Evolutionary conservation across 768 basidiomycete genomes (phyloP).

Genomic region (Phlebiopsis gigantea): DNA sequence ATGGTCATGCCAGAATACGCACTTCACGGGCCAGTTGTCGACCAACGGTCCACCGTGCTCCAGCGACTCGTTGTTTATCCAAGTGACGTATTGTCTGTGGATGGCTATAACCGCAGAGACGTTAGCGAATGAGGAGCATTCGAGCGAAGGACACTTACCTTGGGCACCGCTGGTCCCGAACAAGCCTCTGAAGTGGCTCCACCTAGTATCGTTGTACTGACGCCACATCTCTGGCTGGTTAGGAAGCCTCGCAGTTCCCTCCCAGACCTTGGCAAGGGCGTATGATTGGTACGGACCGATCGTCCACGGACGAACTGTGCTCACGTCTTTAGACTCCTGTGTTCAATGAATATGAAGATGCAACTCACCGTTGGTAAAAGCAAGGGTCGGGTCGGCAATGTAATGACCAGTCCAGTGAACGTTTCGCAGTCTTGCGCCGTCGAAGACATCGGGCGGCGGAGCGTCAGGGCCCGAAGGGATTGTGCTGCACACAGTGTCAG

Average conservation of each 20-base stretch:
- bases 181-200: background rate
- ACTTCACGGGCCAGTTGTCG: conserved; percentile 20
- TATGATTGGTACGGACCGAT: background rate
- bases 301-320: background rate
- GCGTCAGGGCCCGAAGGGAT: background rate
- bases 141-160: background rate
- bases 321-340: background rate
- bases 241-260: background rate
- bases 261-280: background rate
- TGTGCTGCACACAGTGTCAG: background rate
- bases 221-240: background rate
- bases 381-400: background rate
- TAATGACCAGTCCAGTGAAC: conserved; percentile 3
- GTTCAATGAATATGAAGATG: background rate
- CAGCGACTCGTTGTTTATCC: conserved; percentile 20
- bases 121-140: background rate
- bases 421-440: background rate
- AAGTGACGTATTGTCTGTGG: conserved; percentile 17
- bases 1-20: background rate
- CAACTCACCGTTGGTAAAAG: background rate
- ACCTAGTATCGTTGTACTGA: background rate
- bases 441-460: background rate
- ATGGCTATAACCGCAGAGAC: conserved; percentile 6
- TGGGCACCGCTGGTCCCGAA: background rate
- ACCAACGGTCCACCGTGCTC: conserved; percentile 21